Evolutionary conservation across 192 early-diverging fungal genomes (phyloP).

Genomic region (Anaeromyces robustus): DNA sequence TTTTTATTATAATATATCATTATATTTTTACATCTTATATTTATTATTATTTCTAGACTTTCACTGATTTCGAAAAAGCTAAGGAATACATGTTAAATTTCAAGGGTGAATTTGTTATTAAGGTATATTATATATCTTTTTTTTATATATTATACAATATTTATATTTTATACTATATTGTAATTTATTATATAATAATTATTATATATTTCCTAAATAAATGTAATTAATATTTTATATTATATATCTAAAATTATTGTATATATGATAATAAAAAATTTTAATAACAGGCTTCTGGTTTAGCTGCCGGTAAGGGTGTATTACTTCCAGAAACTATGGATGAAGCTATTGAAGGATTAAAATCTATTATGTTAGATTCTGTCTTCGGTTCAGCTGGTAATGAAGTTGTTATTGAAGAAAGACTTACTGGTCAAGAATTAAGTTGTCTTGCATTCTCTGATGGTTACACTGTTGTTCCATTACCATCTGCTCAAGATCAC

Average conservation of each 20-base stretch:
- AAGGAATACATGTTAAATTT: constrained; percentile 41
- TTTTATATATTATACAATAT: too few relatives aligned
- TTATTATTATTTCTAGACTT: too few relatives aligned
- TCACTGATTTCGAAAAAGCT: constrained; percentile 63
- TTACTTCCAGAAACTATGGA: constrained; percentile 68
- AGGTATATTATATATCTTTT: constrained; percentile 24
- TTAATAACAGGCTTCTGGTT: constrained; percentile 82
- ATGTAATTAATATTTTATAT: too few relatives aligned
- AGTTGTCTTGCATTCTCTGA: constrained; percentile 82
- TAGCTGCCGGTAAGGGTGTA: constrained; percentile 97
- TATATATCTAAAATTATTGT: too few relatives aligned
- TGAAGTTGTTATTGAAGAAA: constrained; percentile 94
- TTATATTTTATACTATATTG: too few relatives aligned
- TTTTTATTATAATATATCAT: too few relatives aligned
- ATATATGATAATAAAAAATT: too few relatives aligned
- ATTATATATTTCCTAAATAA: too few relatives aligned
- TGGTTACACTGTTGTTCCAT: constrained; percentile 77
- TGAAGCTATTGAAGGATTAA: constrained; percentile 72
- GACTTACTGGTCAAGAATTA: constrained; percentile 83
- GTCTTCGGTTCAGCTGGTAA: constrained; percentile 79
- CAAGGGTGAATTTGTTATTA: constrained; percentile 63
- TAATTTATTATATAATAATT: too few relatives aligned
- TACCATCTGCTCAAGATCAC: constrained; percentile 96
- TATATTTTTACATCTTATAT: too few relatives aligned
- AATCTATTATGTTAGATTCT: constrained; percentile 74